These are phyloP conservation scores for Penicillium vulpinum DNA, from an alignment of 2,329 filamentous ascomycete species.

Conservation along the genomic window DNA sequence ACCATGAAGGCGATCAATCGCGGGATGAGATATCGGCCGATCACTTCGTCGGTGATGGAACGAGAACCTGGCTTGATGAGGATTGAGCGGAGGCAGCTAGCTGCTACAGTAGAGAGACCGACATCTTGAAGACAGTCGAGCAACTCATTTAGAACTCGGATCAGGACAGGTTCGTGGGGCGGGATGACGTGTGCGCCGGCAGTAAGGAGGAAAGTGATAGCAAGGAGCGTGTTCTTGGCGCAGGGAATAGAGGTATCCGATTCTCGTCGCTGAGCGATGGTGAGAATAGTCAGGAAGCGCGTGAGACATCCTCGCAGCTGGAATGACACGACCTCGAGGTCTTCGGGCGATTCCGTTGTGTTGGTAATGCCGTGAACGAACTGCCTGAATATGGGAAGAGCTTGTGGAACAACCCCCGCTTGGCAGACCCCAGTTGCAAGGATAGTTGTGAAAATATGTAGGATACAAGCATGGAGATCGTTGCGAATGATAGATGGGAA, in stretches of 20 bases:
- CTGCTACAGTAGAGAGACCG: slow-evolving; percentile 74
- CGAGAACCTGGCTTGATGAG: slow-evolving; percentile 64
- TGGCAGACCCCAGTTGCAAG: slow-evolving; percentile 86
- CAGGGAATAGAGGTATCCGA: slow-evolving; percentile 75
- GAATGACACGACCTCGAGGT: slow-evolving; percentile 55
- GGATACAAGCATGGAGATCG: slow-evolving; percentile 91
- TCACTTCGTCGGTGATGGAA: slow-evolving; percentile 67
- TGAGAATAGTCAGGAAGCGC: slow-evolving; percentile 73
- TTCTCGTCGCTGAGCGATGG: slow-evolving; percentile 51
- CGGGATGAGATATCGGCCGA: slow-evolving; percentile 73
- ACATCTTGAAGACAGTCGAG: slow-evolving; percentile 72
- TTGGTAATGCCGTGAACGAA: slow-evolving; percentile 76
- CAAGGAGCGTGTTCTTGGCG: slow-evolving; percentile 89
- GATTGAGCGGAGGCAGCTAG: slow-evolving; percentile 83
- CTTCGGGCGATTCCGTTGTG: slow-evolving; percentile 30
- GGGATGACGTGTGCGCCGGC: slow-evolving; percentile 72
- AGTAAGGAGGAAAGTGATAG: slow-evolving; percentile 85
- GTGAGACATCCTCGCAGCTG: slow-evolving; percentile 81
- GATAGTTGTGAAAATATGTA: slow-evolving; percentile 94
- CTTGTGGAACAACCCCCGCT: slow-evolving; percentile 81
- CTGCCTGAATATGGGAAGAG: slow-evolving; percentile 85
- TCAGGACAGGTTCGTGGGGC: slow-evolving; percentile 71
- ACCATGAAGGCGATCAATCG: slow-evolving; percentile 74
- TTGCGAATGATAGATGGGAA: slow-evolving; percentile 97
- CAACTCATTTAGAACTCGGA: slow-evolving; percentile 74